Evolutionary conservation across 2,329 filamentous ascomycete genomes (phyloP).

Genomic region (Aspergillus carbonarius): DNA sequence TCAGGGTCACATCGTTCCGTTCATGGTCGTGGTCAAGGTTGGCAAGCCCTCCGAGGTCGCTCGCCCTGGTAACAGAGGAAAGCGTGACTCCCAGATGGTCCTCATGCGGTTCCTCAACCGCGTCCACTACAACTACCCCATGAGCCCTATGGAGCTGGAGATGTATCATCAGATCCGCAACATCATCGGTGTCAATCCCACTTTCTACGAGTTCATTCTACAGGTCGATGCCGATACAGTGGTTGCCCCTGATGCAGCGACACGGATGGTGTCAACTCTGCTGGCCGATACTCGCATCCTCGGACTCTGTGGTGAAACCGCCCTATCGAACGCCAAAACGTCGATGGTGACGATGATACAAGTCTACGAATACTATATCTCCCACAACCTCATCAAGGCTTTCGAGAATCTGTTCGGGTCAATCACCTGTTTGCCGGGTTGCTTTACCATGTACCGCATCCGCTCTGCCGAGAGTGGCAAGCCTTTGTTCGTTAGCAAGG

Average conservation of each 20-base stretch:
- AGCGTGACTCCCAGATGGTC: conserved; percentile 98
- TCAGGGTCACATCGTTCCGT: conserved; percentile 95
- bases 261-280: conserved; percentile 88
- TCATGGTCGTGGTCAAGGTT: conserved; percentile 94
- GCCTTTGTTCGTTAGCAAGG: conserved; percentile 90
- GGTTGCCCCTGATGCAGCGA: conserved; percentile 83
- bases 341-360: conserved; percentile 99
- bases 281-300: conserved; percentile 90
- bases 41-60: conserved; percentile 77
- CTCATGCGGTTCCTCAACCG: conserved; percentile 99
- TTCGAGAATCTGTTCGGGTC: conserved; percentile 97
- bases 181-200: conserved; percentile 97
- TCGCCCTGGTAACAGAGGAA: conserved; percentile 89
- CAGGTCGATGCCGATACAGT: conserved; percentile 98
- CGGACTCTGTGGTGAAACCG: conserved; percentile 91
- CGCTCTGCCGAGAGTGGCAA: conserved; percentile 92
- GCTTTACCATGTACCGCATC: conserved; percentile 99
- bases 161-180: conserved; percentile 99
- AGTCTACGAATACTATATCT: conserved; percentile 99
- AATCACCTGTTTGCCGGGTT: conserved; percentile 95
- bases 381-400: conserved; percentile 92
- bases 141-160: conserved; percentile 95
- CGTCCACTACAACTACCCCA: conserved; percentile 93
- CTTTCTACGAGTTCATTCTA: conserved; percentile 95
- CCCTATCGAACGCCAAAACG: conserved; percentile 85